Evolutionary conservation across 768 basidiomycete species (phyloP), one percentile per base, ranked within the genome.

Genomic region (Guyanaporus albipodus): DNA sequence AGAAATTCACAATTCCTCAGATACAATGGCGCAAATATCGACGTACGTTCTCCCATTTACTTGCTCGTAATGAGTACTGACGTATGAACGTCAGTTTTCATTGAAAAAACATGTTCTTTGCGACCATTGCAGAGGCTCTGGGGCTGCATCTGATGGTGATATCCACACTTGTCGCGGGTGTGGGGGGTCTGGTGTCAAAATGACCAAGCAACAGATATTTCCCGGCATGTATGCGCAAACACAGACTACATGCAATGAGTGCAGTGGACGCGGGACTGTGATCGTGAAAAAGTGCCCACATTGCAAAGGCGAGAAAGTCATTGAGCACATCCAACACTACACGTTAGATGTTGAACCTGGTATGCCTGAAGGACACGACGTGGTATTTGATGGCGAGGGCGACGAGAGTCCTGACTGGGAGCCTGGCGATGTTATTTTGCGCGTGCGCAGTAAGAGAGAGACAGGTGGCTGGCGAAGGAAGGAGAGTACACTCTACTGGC

Each of bases 351-450:
- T 97, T 38, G 76, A 82, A 11, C 79, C 82, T 5, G 96, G 96
- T 15, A 87, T 90, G 73, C 90, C 94, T 0, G 96, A 99, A 60
- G 92, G 89, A 1, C 84, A 89, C 59, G 91, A 99, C 64, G 79
- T 94, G 29, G 77, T 94, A 1, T 97, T 93, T 49, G 91, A 96
- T 57, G 92, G 91, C n/a, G 94, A 97, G 64, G 88, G 89, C 36
- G 96, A 98, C 63, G 94, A 99, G 70, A 87, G 76, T 46, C 91
- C 91, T 4, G 96, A 98, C 56, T 96, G 88, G 88, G 93, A 95
- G 59, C 73, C 96, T 6, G 96, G 96, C 8, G 94, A 99, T 68
- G 80, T 99, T 39, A 74, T 98, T 29, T 73, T 98, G 38, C 74
- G 92, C 41, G 83, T 98, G 14, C 73, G 86, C 54, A 93, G 85